Evolutionary conservation across 2,329 filamentous ascomycete genomes (phyloP).

Genomic region (Aspergillus japonicus): DNA sequence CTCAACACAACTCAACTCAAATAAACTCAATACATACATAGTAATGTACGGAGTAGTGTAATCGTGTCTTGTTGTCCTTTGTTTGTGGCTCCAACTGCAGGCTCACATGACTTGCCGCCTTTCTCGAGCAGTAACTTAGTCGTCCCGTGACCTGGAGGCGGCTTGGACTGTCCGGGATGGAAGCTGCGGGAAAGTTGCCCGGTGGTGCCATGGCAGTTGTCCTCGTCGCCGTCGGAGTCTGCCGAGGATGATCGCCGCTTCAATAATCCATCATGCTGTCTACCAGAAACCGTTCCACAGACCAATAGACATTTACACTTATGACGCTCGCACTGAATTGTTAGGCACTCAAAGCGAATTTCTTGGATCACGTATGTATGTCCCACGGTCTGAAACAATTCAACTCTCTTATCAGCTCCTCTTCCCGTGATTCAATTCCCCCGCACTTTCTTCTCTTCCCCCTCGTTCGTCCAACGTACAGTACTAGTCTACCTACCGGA

Average conservation of each 20-base stretch:
- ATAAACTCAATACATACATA: too few relatives aligned
- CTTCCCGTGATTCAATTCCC: neutral
- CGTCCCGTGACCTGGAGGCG: neutral
- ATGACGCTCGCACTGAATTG: neutral
- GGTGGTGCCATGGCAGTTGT: neutral
- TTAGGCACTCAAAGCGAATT: neutral
- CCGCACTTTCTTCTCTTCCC: neutral
- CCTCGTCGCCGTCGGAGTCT: neutral
- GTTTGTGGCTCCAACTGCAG: neutral
- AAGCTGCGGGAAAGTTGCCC: too few relatives aligned
- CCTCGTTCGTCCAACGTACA: neutral
- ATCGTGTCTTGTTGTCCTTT: too few relatives aligned
- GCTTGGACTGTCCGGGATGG: neutral
- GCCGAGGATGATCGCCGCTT: neutral
- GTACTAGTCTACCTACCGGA: neutral
- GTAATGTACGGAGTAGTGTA: too few relatives aligned
- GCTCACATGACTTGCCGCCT: neutral
- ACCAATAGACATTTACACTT: neutral
- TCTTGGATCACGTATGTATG: neutral
- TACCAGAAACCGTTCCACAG: neutral
- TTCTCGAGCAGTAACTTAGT: neutral
- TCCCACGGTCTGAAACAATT: neutral
- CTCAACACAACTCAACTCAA: too few relatives aligned
- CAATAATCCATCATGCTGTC: conserved; percentile 1
- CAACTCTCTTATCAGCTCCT: conserved; percentile 3